Evolutionary conservation across 192 early-diverging fungal genomes (phyloP), one percentile per base, ranked within the genome.

Genomic region (Gaertneriomyces sp.): DNA sequence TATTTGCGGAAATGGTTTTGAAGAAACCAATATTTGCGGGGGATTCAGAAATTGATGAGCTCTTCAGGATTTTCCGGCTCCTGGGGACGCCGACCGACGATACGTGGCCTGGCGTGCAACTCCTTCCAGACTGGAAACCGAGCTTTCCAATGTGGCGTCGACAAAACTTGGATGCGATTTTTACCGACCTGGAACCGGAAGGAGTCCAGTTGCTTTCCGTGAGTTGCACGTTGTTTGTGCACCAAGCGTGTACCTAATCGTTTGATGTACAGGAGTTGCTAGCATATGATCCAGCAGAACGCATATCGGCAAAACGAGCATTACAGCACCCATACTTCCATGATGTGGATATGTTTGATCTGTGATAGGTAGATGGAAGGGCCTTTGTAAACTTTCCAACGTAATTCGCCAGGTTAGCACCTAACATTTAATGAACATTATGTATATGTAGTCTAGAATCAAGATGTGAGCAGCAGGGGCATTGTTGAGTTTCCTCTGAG

Each of bases 1-100:
- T 99, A 64, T 91, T 99, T 83, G 93, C 93, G 40, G 97, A 99
- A 77, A 91, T 99, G 92, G 79, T 83, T 40, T 72, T 76, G 42
- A 79, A 88, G 44, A 73, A 73, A 14, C 91, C 97, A 2, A 71
- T 98, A 45, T 98, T 98, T 60, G 91, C 95, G 41, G 93, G 89
- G 16, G 87, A 90, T 65, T 93, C 91, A 42, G 93, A 96, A 61
- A 93, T 94, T 64, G 93, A 94, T 77, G 87, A 96, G 70, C 75
- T 96, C n/a, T 94, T 93, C 81, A 84, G 87, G 54, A 96, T 96
- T 69, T 96, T 96, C 81, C 74, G 83, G 76, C 76, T 58, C 16
- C 79, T 91, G 17, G 94, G 94, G 25, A 96, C 94, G 4, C 94
- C 94, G 3, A 85, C 79, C 57, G 87, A 88, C 45, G 58, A 79